A percentile compares a stretch with the other conserved stretches of the same genome.
These are phyloP conservation scores for Lolium multiflorum DNA, from an alignment of 176 grass and related monocot species.

Conservation along the genomic window DNA sequence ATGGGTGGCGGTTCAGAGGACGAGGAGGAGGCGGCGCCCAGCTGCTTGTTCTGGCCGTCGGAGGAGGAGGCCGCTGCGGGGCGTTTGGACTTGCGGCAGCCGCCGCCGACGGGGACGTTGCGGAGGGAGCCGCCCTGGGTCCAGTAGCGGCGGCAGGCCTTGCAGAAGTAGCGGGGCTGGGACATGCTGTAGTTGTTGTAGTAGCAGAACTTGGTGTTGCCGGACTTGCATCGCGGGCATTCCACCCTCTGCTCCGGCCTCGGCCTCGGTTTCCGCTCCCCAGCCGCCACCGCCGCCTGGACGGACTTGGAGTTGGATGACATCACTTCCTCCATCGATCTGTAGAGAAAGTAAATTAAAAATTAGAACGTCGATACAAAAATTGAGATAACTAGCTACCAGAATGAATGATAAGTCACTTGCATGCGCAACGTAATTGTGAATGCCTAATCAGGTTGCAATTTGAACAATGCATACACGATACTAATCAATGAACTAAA, in stretches of 20 bases:
- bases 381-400: neutral
- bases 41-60: neutral
- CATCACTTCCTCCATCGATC: constrained; percentile 10
- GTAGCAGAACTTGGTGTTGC: constrained; percentile 84
- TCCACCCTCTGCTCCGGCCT: constrained; percentile 45
- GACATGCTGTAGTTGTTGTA: constrained; percentile 73
- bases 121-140: constrained; percentile 50
- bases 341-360: neutral
- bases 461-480: neutral
- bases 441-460: neutral
- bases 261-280: constrained; percentile 47
- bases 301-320: constrained; percentile 10
- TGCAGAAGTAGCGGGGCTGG: constrained; percentile 70
- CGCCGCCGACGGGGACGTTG: constrained; percentile 46
- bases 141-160: constrained; percentile 57
- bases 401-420: neutral
- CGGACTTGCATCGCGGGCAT: constrained; percentile 64
- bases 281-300: neutral
- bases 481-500: neutral
- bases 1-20: constrained; percentile 7
- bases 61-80: neutral
- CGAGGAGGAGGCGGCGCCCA: neutral
- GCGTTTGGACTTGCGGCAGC: constrained; percentile 48
- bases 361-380: neutral
- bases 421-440: neutral